phyloP scores from a whole-genome alignment of 2,329 filamentous ascomycete species.

The Claviceps quebecensis region DNA sequence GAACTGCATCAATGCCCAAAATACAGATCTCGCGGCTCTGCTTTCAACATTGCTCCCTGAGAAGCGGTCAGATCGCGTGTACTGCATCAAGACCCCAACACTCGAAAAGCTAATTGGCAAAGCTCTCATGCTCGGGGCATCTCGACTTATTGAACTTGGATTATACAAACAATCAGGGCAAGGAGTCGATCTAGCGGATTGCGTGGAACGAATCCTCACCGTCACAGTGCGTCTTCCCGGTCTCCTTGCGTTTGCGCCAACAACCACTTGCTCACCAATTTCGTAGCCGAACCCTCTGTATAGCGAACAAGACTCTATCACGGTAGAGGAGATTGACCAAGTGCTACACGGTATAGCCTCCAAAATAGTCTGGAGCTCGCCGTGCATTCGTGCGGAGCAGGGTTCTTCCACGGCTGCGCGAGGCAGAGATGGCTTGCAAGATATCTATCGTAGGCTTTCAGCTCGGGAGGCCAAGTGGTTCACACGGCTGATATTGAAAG shows the following conservation, averaged over 20 bases:
- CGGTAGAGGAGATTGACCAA: conserved; percentile 58
- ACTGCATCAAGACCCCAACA: conserved; percentile 46
- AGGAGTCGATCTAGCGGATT: conserved; percentile 56
- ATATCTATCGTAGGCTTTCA: conserved; percentile 44
- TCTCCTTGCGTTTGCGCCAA: not conserved
- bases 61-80: conserved; percentile 63
- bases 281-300: conserved; percentile 29
- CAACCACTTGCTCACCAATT: not conserved
- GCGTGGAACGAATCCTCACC: conserved; percentile 50
- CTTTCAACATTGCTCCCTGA: conserved; percentile 67
- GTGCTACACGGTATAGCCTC: conserved; percentile 54
- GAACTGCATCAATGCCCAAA: conserved; percentile 38
- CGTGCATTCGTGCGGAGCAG: conserved; percentile 33
- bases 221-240: conserved; percentile 34
- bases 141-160: conserved; percentile 46
- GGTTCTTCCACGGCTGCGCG: conserved; percentile 6
- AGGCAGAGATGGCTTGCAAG: conserved; percentile 33
- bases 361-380: conserved; percentile 56
- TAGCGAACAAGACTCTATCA: conserved; percentile 29
- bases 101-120: conserved; percentile 56
- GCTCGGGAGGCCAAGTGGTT: conserved; percentile 77
- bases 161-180: conserved; percentile 44
- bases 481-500: conserved; percentile 64
- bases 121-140: conserved; percentile 49
- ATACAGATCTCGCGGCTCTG: conserved; percentile 47